Evolutionary conservation across 1,284 basidiomycete species (phyloP).

Genomic region (Sporisorium iseilematis-ciliati): DNA sequence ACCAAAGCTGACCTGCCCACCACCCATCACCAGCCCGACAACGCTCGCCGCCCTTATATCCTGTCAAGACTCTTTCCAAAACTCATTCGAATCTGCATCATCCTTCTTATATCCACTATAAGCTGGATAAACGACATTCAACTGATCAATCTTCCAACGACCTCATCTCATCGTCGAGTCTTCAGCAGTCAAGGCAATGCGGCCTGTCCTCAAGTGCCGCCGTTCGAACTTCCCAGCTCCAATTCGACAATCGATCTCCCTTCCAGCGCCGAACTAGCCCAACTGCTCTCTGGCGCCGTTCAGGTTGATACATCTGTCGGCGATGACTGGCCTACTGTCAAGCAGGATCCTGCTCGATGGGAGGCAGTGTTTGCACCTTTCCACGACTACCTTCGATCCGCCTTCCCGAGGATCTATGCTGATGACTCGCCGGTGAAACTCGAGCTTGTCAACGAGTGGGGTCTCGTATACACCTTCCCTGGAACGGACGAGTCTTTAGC

Average conservation of each 20-base stretch:
- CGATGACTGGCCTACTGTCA: conserved; percentile 53
- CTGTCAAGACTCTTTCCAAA: background rate
- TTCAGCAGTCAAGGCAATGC: background rate
- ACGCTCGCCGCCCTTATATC: background rate
- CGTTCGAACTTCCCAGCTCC: conserved; percentile 21
- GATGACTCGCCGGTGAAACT: conserved; percentile 30
- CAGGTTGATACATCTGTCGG: conserved; percentile 55
- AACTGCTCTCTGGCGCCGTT: conserved; percentile 49
- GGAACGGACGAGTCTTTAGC: conserved; percentile 76
- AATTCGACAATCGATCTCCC: conserved; percentile 21
- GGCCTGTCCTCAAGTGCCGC: conserved; percentile 38
- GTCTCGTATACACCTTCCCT: conserved; percentile 77
- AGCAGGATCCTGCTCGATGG: conserved; percentile 48
- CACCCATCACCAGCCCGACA: background rate
- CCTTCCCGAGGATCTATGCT: conserved; percentile 42
- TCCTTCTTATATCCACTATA: conserved; percentile 11
- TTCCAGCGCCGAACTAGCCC: conserved; percentile 23
- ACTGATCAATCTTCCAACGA: background rate
- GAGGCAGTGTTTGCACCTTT: conserved; percentile 49
- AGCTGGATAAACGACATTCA: conserved; percentile 2
- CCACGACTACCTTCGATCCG: conserved; percentile 41
- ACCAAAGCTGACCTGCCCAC: conserved; percentile 13
- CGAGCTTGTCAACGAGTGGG: conserved; percentile 75
- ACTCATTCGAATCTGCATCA: conserved; percentile 5
- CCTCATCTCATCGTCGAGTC: background rate